Base-by-base conservation (phyloP, 2,329 filamentous ascomycete genomes). In the Fusarium sp. region DNA sequence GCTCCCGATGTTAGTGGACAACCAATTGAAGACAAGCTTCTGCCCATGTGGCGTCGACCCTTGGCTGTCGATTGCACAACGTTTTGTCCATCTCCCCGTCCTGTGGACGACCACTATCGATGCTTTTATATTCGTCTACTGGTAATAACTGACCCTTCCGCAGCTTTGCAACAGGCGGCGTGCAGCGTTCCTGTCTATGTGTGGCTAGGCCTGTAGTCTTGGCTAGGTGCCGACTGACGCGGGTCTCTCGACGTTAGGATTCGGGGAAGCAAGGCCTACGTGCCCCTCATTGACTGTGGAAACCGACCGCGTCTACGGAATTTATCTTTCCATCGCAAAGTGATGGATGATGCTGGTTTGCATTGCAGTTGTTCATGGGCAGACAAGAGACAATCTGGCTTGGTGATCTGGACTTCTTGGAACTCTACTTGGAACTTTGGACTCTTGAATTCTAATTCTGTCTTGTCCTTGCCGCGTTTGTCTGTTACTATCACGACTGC, bases 1-100 rank as follows among this genome's bases (percentile, higher is more conserved):
- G 66, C 72, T 73, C 60, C 75, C 71, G 73, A 55, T 63, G 61
- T 69, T 71, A 79, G 75, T 79, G 76, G 76, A 77, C 74, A 75
- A 71, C 74, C 73, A 76, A 70, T 73, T 50, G 71, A 72, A 63
- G 59, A 63, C 71, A 70, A 73, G 72, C 72, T 72, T 72, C 60
- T 50, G 61, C 63, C 75, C 73, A 76, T 77, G 73, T 76, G 73
- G 75, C 73, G 66, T 61, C 52, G 63, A 54, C 65, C 63, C 68
- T 76, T 75, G 74, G 73, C 68, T 73, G 51, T 73, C 60, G 34
- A 60, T 61, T 56, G 56, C 64, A 52, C 59, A 73, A 67, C 61
- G 55, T 46, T 40, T 22, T 59, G 43, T 51, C 29, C 40, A 59
- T 63, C 58, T 66, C 25, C 55, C 60, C 47, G 40, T 46, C 22